phyloP scores from a whole-genome alignment of 2,329 filamentous ascomycete species.

The Diaporthe humulicola region DNA sequence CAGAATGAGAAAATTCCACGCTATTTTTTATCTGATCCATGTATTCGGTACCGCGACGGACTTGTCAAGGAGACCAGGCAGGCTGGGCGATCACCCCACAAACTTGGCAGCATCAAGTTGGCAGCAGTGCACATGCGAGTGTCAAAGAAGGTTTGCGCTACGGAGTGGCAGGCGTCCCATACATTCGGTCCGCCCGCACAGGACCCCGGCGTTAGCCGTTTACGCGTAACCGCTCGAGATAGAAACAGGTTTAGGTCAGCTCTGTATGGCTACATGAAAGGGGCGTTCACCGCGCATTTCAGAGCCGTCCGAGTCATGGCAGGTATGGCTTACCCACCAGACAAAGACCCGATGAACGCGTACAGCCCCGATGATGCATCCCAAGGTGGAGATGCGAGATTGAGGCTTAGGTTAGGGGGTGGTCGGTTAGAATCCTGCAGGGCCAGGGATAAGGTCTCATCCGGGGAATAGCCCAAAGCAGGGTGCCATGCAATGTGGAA shows the following conservation, averaged over 20 bases:
- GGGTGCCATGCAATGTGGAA: constrained; percentile 13
- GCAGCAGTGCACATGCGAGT: background rate
- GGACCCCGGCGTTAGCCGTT: background rate
- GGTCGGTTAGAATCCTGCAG: background rate
- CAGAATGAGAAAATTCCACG: background rate
- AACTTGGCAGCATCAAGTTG: background rate
- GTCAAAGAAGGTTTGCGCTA: background rate
- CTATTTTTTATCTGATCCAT: background rate
- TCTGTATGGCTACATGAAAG: background rate
- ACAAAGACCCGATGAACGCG: background rate
- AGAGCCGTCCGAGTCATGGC: constrained; percentile 14
- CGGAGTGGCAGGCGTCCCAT: background rate
- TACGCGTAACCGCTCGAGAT: constrained; percentile 12
- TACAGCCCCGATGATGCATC: background rate
- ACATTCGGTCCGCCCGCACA: background rate
- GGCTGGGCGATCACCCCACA: constrained; percentile 15
- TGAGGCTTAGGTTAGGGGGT: constrained; percentile 27
- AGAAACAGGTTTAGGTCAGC: constrained; percentile 15
- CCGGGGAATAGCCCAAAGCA: background rate
- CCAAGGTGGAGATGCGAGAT: constrained; percentile 13
- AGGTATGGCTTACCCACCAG: background rate
- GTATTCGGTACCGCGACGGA: background rate
- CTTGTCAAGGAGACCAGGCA: background rate
- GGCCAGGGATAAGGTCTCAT: constrained; percentile 12
- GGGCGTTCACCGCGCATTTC: background rate